Conservation (phyloP, 768 basidiomycete species). For the Russula virescens region DNA sequence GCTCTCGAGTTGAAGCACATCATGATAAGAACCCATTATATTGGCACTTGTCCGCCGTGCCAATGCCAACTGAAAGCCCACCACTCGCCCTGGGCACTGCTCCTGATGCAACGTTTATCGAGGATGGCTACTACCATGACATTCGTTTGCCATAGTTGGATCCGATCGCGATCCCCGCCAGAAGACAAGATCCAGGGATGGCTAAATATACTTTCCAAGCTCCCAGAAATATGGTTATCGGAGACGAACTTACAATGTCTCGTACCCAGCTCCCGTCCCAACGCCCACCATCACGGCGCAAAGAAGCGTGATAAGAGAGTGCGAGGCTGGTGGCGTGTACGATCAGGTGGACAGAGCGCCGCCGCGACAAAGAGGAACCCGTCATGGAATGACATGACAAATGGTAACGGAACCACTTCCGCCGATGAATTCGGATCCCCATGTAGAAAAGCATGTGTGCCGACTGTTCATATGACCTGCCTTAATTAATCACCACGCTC, state of each 20-base stretch:
- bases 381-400: too few species aligned
- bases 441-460: not conserved
- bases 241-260: not conserved
- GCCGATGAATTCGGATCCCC: too few species aligned
- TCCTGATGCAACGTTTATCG: too few species aligned
- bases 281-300: conserved; percentile 6
- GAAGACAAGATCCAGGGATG: not conserved
- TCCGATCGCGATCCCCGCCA: not conserved
- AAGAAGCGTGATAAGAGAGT: not conserved
- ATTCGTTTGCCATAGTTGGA: not conserved
- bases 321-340: not conserved
- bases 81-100: too few species aligned
- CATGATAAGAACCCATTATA: too few species aligned
- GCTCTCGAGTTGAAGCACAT: too few species aligned
- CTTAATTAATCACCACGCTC: not conserved
- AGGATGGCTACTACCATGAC: too few species aligned
- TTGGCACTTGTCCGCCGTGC: too few species aligned
- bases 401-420: too few species aligned
- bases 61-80: too few species aligned
- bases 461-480: not conserved
- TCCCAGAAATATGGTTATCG: not conserved
- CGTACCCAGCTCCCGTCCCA: conserved; percentile 14
- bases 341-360: conserved; percentile 1
- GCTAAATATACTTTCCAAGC: not conserved
- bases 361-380: conserved; percentile 2